Conservation (phyloP, 768 basidiomycete genomes). For the Termitomyces sp. region DNA sequence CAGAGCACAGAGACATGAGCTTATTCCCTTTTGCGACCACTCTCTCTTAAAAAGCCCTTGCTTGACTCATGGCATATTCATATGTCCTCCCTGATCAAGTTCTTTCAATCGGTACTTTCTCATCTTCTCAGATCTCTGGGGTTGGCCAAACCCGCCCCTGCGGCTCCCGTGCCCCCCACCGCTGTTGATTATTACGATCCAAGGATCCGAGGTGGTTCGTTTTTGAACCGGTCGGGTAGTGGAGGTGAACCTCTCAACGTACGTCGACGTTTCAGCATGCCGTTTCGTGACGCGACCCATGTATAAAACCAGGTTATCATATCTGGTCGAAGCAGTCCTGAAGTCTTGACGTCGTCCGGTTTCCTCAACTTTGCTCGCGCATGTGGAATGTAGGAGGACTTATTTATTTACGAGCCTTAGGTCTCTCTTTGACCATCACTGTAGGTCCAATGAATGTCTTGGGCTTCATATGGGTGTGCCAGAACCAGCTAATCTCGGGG, state of each 20-base stretch:
- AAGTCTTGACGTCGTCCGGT: slow-evolving; percentile 43
- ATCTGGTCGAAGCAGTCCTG: slow-evolving; percentile 49
- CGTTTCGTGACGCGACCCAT: not conserved
- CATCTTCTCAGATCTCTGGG: slow-evolving; percentile 1
- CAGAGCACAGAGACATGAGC: not conserved
- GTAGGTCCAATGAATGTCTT: slow-evolving; percentile 56
- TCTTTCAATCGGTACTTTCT: not conserved
- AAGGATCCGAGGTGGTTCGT: slow-evolving; percentile 18
- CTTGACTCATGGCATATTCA: not conserved
- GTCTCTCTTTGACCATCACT: not conserved
- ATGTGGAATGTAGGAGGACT: slow-evolving; percentile 49
- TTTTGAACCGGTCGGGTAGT: slow-evolving; percentile 23
- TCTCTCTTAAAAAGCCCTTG: slow-evolving; percentile 1
- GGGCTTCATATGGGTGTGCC: slow-evolving; percentile 54
- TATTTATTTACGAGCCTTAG: too few species aligned
- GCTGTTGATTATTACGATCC: slow-evolving; percentile 23
- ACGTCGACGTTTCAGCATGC: slow-evolving; percentile 18
- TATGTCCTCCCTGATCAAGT: slow-evolving; percentile 8
- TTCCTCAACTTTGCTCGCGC: slow-evolving; percentile 50
- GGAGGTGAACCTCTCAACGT: slow-evolving; percentile 25
- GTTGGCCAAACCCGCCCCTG: not conserved
- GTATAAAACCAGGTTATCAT: slow-evolving; percentile 44
- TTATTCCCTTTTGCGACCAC: not conserved
- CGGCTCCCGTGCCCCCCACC: not conserved
- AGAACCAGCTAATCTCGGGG: slow-evolving; percentile 67